Evolutionary conservation across 768 basidiomycete genomes (phyloP).

Genomic region (Rhizopogon sp.): DNA sequence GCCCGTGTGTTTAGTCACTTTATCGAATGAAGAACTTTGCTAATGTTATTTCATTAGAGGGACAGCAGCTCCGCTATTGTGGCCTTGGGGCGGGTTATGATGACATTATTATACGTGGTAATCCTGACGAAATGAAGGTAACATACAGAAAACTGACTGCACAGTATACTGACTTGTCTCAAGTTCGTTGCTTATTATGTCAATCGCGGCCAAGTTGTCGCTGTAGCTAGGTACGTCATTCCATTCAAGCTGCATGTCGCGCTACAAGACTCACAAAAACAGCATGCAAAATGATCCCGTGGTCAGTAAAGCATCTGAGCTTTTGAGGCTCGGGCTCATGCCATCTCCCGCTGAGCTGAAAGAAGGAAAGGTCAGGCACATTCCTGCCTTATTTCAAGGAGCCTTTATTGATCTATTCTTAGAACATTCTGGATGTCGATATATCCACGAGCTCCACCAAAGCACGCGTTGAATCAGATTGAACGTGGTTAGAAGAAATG

Average conservation of each 20-base stretch:
- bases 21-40: background rate
- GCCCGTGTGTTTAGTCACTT: constrained; percentile 52
- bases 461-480: background rate
- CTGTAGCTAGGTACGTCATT: constrained; percentile 52
- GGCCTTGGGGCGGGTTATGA: constrained; percentile 70
- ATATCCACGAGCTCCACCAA: constrained; percentile 12
- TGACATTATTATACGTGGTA: constrained; percentile 73
- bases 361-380: constrained; percentile 57
- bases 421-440: constrained; percentile 28
- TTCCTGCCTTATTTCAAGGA: background rate
- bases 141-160: background rate
- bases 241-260: background rate
- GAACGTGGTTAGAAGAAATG: background rate
- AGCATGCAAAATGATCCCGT: constrained; percentile 84
- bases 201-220: constrained; percentile 57
- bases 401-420: background rate
- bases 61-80: constrained; percentile 82
- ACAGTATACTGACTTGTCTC: background rate
- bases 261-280: background rate
- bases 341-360: constrained; percentile 69
- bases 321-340: constrained; percentile 77
- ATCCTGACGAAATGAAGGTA: constrained; percentile 75
- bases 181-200: constrained; percentile 82
- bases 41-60: constrained; percentile 43
- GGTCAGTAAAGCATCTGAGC: constrained; percentile 71